Evolutionary conservation across 164 flowering plant species (phyloP), one percentile per base, ranked within the genome.

Genomic region (Aristolochia californica): DNA sequence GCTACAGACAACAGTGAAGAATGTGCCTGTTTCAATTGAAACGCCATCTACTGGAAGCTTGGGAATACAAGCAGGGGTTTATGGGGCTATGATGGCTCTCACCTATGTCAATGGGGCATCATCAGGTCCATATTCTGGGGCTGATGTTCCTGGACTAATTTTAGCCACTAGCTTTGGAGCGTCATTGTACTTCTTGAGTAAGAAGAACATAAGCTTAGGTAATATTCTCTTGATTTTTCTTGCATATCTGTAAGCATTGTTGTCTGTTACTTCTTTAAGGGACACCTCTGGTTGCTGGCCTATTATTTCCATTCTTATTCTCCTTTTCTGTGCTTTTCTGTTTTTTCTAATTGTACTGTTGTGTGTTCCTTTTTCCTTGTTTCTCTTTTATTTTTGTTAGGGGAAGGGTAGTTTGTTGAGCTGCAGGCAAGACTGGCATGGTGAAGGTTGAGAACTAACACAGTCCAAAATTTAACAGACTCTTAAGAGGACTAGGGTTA

Each of bases 131-230:
- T 76, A 75, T 78, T 66, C 76, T 59, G 94, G 88, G 38, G 87
- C 91, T 64, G 94, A 91, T 71, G 91, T 83, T 61, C 94, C 98
- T 66, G 97, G 98, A 15, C 69, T 91, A 48, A 79, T 91, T 58
- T 70, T 91, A 48, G 97, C 98, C 14, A 65, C 85, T 53, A 80
- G 98, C 62, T 88, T 88, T 72, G 98, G 97, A 40, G 95, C 95
- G 55, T 82, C 96, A 62, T 73, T 88, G 55, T 88, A 83, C 74
- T 88, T 91, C 75, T 74, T 91, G 79, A 85, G 95, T 53, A 87
- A 81, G 66, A 88, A 71, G 79, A 87, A 82, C 55, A 73, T 81
- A 22, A 85, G 77, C 64, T 66, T 88, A 56, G 97, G 98, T 87
- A 77, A 65, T 72, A 23, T 51, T 18, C 57, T 43, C n/a, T 21